These are phyloP conservation scores for Hypoxylon perforatum DNA, from an alignment of 495 filamentous ascomycete genomes.

Conservation along the genomic window DNA sequence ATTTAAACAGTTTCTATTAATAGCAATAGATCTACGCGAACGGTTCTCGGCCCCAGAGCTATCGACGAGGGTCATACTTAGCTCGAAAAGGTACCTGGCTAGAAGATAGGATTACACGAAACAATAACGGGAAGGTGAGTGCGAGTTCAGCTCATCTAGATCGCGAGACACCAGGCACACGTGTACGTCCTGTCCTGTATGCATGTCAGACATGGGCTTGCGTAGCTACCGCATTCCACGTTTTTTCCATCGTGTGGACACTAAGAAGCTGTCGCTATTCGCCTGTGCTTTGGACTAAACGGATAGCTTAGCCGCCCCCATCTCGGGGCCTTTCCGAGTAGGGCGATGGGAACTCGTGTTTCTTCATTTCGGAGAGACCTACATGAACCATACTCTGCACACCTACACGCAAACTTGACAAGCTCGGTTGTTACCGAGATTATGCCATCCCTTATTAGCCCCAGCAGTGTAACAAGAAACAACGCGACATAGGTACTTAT, in stretches of 20 bases:
- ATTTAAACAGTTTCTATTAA: background rate
- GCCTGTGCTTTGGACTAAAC: background rate
- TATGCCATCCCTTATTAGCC: no score
- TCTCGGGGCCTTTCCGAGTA: background rate
- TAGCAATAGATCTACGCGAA: background rate
- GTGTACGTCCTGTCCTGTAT: background rate
- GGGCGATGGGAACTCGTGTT: background rate
- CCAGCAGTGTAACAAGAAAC: no score
- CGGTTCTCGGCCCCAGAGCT: no score
- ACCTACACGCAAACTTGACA: no score
- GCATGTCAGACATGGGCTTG: background rate
- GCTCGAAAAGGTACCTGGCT: background rate
- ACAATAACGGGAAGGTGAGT: conserved; percentile 7
- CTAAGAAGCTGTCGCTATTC: background rate
- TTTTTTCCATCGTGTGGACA: background rate
- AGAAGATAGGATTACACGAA: background rate
- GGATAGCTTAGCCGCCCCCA: background rate
- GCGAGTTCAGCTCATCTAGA: conserved; percentile 13
- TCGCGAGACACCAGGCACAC: background rate
- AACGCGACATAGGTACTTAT: no score
- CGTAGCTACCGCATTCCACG: background rate
- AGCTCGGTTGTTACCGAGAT: no score
- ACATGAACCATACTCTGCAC: background rate
- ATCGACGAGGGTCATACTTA: background rate
- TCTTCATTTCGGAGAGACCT: background rate